A percentile compares a stretch with the other conserved stretches of the same genome.
phyloP scores from a whole-genome alignment of 345 rosid species.

The Syzygium jambos region DNA sequence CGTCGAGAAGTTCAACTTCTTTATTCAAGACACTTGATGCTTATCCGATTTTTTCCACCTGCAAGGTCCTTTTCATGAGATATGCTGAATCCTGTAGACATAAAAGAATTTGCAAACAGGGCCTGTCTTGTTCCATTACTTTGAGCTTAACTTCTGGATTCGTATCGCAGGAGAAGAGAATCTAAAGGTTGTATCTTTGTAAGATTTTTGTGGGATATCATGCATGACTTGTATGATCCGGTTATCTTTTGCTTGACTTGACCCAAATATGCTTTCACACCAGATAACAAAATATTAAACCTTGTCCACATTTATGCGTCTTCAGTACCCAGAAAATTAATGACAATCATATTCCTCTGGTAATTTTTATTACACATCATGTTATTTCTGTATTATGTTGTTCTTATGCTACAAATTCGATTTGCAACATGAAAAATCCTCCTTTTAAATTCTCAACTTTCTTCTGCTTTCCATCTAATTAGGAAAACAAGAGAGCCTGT shows the following conservation, averaged over 20 bases:
- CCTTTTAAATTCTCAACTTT: neutral
- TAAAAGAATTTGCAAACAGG: neutral
- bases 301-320: neutral
- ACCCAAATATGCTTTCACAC: neutral
- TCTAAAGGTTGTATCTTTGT: neutral
- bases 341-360: neutral
- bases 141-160: neutral
- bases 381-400: neutral
- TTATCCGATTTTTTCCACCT: neutral
- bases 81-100: neutral
- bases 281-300: neutral
- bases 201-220: neutral
- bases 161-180: neutral
- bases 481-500: neutral
- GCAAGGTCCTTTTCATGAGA: neutral
- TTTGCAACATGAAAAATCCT: neutral
- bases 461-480: neutral
- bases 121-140: neutral
- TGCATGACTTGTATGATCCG: neutral
- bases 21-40: neutral
- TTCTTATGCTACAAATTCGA: neutral
- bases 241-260: neutral
- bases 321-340: fast-evolving
- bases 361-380: neutral
- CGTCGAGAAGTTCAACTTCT: neutral